A percentile compares a stretch with the other conserved stretches of the same genome.
These are phyloP conservation scores for Neurospora discreta DNA, from an alignment of 495 filamentous ascomycete genomes.

Conservation along the genomic window DNA sequence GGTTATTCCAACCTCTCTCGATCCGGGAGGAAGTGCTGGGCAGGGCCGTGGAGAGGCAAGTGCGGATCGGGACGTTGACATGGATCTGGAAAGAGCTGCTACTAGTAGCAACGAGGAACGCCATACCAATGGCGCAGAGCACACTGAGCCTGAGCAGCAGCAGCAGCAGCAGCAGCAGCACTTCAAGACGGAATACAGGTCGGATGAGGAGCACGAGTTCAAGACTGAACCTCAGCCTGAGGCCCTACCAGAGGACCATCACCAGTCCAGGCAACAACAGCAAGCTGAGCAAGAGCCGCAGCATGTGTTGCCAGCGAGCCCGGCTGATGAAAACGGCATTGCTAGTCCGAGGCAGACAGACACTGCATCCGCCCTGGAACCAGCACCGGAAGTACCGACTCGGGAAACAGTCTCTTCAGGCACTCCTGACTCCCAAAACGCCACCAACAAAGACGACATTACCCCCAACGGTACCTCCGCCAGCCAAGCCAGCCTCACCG, in stretches of 20 bases:
- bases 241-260: neutral
- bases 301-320: neutral
- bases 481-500: neutral
- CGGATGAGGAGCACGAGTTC: neutral
- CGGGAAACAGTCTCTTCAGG: neutral
- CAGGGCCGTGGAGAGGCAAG: neutral
- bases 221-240: neutral
- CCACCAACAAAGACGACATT: neutral
- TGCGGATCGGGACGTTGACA: neutral
- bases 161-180: neutral
- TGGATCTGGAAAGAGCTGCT: neutral
- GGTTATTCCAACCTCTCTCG: neutral
- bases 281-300: neutral
- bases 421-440: neutral
- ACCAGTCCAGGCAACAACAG: neutral
- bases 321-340: neutral
- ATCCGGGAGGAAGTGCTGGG: neutral
- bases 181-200: neutral
- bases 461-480: neutral
- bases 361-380: neutral
- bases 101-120: neutral
- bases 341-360: neutral
- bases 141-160: neutral
- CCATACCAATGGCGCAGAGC: neutral
- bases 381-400: neutral